Base-by-base conservation (phyloP, 2,329 filamentous ascomycete species). In the Talaromyces sp. region DNA sequence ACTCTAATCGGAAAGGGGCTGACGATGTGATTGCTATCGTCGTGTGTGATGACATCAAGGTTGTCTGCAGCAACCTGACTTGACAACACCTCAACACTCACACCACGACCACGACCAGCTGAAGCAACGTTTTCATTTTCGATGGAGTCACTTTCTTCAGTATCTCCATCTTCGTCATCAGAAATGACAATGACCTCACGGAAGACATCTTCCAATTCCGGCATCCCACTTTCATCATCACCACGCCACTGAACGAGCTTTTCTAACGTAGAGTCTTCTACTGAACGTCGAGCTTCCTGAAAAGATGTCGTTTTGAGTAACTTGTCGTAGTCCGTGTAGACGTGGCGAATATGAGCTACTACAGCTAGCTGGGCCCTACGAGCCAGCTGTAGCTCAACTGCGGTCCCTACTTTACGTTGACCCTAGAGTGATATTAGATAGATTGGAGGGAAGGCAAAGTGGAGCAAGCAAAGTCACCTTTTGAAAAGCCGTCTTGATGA, bases 151-250 rank as follows among this genome's bases (percentile, higher is more conserved):
- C 79, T 79, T 31, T 73, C 73, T 50, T 80, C 78, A 60, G 78
- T 78, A 52, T 66, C 65, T 10, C 59, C 65, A 14, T 66, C 65
- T 50, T 85, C 83, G 62, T 87, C 84, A 69, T 87, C 85, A 62
- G 86, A 85, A 63, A 88, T 84, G 62, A 88, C 83, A 69, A 89
- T 87, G 65, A 87, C 84, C 73, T 89, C 87, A 59, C 85, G 83
- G 62, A 88, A 85, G 35, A 87, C 84, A 69, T 88, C 85, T 71
- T 88, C 85, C 24, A 88, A 77, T 61, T 85, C 84, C 50, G 79
- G 78, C 60, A 78, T 78, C 72, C 72, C 82, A 76, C 73, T 81
- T 67, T 85, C 83, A 70, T 84, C 81, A 72, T 88, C 85, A 56
- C 86, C 87, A 65, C 86, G 81, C 87, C 87, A 89, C 72, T 86